Percentiles rank a stretch among this genome's conserved stretches.
These are phyloP conservation scores for Rhizophagus prolifer DNA, from an alignment of 192 early-diverging fungal species.

Conservation along the genomic window DNA sequence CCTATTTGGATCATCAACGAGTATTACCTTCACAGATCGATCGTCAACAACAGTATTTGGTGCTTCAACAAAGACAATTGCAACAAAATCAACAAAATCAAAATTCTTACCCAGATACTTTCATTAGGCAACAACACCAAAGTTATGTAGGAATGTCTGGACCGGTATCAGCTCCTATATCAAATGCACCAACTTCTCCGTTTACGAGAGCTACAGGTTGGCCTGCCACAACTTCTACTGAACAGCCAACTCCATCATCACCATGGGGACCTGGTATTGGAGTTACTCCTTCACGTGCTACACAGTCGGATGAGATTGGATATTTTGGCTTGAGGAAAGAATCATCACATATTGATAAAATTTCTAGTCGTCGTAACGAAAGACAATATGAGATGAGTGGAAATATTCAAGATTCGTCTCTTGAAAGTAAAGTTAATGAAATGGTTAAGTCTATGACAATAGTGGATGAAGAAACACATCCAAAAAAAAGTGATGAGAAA, in stretches of 20 bases:
- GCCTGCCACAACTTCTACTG: not conserved
- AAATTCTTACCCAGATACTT: constrained; percentile 33
- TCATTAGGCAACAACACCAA: constrained; percentile 35
- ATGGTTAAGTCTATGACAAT: constrained; percentile 25
- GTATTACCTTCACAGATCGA: constrained; percentile 43
- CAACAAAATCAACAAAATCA: constrained; percentile 33
- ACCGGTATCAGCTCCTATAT: constrained; percentile 33
- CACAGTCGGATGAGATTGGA: constrained; percentile 39
- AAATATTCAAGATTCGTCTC: constrained; percentile 42
- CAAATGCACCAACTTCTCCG: constrained; percentile 29
- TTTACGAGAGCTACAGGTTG: constrained; percentile 22
- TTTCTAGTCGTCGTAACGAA: constrained; percentile 43
- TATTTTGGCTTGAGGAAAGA: constrained; percentile 24
- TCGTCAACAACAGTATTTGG: constrained; percentile 34
- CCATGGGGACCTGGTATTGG: constrained; percentile 37
- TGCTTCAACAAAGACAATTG: constrained; percentile 37
- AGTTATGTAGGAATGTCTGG: constrained; percentile 27
- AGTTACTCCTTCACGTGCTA: constrained; percentile 37
- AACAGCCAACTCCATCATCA: constrained; percentile 16
- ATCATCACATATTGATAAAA: constrained; percentile 34
- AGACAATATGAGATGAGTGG: constrained; percentile 27
- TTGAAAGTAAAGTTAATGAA: constrained; percentile 42
- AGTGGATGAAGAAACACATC: not conserved
- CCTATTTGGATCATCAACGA: constrained; percentile 30
- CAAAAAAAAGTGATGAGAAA: not conserved